phyloP scores from a whole-genome alignment of 2,329 filamentous ascomycete genomes.

The Aspergillus sojae region DNA sequence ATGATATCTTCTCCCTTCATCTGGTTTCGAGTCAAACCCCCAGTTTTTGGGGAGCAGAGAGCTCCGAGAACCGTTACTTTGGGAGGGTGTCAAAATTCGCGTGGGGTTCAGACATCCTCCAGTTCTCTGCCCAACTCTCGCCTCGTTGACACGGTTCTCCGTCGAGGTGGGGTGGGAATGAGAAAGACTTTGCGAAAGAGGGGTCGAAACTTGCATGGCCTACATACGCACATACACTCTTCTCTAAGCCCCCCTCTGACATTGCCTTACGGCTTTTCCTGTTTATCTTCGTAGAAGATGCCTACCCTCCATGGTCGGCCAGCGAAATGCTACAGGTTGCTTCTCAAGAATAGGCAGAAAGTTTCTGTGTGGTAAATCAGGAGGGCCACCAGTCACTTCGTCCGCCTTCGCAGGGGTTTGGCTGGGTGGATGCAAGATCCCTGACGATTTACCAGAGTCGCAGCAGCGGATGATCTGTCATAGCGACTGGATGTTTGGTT shows the following conservation, averaged over 20 bases:
- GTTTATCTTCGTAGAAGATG: neutral
- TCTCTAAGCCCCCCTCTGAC: neutral
- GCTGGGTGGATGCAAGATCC: constrained; percentile 11
- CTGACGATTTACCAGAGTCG: constrained; percentile 15
- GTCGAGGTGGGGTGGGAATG: neutral
- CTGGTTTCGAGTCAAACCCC: neutral
- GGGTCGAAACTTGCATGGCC: neutral
- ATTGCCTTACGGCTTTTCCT: neutral
- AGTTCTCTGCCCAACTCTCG: neutral
- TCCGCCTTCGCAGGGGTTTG: constrained; percentile 8
- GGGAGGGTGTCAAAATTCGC: constrained; percentile 1
- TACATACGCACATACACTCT: neutral
- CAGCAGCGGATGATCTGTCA: constrained; percentile 18
- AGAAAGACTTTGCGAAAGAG: neutral
- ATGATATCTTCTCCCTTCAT: constrained; percentile 6
- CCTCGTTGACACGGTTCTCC: neutral
- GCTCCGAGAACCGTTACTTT: constrained; percentile 2
- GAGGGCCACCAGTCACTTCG: constrained; percentile 8
- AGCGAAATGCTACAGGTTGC: neutral
- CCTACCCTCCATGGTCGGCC: neutral
- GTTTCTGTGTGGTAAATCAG: constrained; percentile 24
- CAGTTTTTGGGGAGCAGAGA: constrained; percentile 7
- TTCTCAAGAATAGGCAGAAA: neutral
- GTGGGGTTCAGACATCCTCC: neutral
- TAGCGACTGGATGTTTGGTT: constrained; percentile 3